Evolutionary conservation across 2,329 filamentous ascomycete genomes (phyloP), one percentile per base, ranked within the genome.

Genomic region (Microthyrium microscopicum): DNA sequence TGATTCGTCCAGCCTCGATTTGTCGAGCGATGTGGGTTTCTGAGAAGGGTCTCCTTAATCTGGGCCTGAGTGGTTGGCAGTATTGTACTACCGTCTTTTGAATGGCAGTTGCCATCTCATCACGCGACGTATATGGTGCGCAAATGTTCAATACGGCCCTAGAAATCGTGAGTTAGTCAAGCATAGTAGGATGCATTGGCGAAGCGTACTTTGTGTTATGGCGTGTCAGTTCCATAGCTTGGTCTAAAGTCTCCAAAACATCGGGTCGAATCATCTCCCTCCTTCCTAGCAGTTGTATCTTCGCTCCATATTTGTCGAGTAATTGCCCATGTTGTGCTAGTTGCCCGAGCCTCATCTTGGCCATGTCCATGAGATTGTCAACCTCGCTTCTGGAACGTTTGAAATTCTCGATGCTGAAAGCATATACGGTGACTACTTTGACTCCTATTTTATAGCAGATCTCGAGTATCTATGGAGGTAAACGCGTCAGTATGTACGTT

Each of bases 381-480:
- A 98, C 89, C 55, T 98, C 89, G 56, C 91, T 89, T 56, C 89
- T 85, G 16, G 84, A 87, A 5, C 89, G 75, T 54, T 95, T 93
- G 63, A 93, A 98, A 61, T 98, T 98, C 58, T 98, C 89, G 49
- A 98, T 94, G 51, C 83, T 93, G 59, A 98, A 98, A 12, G 89
- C 89, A 54, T 95, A 98, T 41, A 98, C 84, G 4, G 89, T 95
- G 25, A 98, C 87, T 6, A 92, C 83, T 54, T 89, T 87, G 41
- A 98, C 87, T 35, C 89, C 89, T 38, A 80, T 84, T 53, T 93
- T 94, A 65, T 95, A 98, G 66, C 89, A 95, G 35, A 98, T 81
- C 57, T 98, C 89, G 39, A 98, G 74, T 34, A 95, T 83, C 78
- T 60, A 35, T 8, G 9, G 13, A 25, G 9, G n/a, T n/a, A n/a